Base-by-base conservation (phyloP, 1,139 yeast genomes). In the Hyphopichia buzzinii region DNA sequence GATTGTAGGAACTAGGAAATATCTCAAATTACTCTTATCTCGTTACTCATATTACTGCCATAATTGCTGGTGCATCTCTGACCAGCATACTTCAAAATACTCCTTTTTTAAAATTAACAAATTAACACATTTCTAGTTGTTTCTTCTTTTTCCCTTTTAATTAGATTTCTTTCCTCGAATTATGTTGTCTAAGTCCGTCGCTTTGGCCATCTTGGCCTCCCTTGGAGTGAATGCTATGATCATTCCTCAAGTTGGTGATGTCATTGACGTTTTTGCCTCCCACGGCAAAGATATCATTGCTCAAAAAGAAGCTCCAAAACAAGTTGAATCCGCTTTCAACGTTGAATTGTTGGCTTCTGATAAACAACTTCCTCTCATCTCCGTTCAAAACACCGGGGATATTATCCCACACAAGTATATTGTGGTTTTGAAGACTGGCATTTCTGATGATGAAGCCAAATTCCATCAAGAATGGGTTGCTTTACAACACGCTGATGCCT, bases 341-440 rank as follows among this genome's bases (percentile, higher is more conserved):
- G 30, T 17, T 6, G 16, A 7, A 21, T 16, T 62, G 31, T 40
- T 55, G 7, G 42, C 51, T 31, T 52, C 49, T 24, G 53, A 56
- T 11, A 42, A 46, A n/a, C 58, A 67, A 31, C 73, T 70, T 21
- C 77, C 79, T 21, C 48, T 77, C 33, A 46, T 72, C 45, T 60
- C 67, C 31, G 51, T 66, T 35, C 67, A 63, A 37, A 47, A 61
- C 31, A 68, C 67, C 41, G 65, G 73, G 40, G 75, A 77, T 47
- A 50, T 74, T 36, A 76, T 87, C 49, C 85, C 89, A 35, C 79
- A 85, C 68, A 81, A 84, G 56, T 89, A 86, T 67, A 85, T 89
- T 44, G 49, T 67, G 30, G 88, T 86, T 33, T 79, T 87, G 66
- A 87, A 86, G 70, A 76, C 78, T 35, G 77, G 69, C 36, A 67